Evolutionary conservation across 306 rosid species (phyloP).

Genomic region (barrel medic (Medicago truncatula)): DNA sequence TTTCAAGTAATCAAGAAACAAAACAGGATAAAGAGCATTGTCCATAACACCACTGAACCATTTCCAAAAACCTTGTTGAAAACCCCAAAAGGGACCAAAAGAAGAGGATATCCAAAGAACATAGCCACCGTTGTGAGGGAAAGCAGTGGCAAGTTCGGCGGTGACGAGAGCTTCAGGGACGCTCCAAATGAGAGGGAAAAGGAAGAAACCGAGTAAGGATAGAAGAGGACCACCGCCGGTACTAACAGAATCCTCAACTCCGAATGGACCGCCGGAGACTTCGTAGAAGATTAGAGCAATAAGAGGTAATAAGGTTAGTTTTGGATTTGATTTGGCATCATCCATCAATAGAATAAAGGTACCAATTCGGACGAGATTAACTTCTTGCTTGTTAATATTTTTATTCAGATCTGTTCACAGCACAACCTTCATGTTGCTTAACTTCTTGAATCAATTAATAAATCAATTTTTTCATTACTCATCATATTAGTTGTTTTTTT

Average conservation of each 20-base stretch:
- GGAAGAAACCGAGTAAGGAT: slow-evolving; percentile 70
- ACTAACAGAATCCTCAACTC: slow-evolving; percentile 82
- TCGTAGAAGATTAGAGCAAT: slow-evolving; percentile 90
- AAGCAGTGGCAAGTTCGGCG: slow-evolving; percentile 89
- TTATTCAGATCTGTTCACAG: no score
- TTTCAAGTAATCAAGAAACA: slow-evolving; percentile 86
- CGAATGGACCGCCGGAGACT: slow-evolving; percentile 95
- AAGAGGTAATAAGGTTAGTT: slow-evolving; percentile 80
- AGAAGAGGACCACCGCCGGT: slow-evolving; percentile 87
- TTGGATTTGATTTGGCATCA: slow-evolving; percentile 42
- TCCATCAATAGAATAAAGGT: not conserved
- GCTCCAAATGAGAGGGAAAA: slow-evolving; percentile 86
- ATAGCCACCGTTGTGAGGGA: slow-evolving; percentile 86
- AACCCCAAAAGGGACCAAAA: slow-evolving; percentile 93
- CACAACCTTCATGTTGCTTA: no score
- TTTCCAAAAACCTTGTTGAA: slow-evolving; percentile 92
- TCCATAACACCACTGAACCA: slow-evolving; percentile 98
- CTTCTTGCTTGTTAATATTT: no score
- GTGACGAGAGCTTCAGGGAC: slow-evolving; percentile 86
- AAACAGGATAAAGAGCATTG: slow-evolving; percentile 87
- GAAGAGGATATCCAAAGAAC: slow-evolving; percentile 85
- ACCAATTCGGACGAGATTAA: no score
- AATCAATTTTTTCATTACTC: no score
- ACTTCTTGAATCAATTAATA: no score
- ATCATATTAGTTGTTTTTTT: no score